Conservation (phyloP, 2,329 filamentous ascomycete genomes). For the Cordyceps cateniannulata region DNA sequence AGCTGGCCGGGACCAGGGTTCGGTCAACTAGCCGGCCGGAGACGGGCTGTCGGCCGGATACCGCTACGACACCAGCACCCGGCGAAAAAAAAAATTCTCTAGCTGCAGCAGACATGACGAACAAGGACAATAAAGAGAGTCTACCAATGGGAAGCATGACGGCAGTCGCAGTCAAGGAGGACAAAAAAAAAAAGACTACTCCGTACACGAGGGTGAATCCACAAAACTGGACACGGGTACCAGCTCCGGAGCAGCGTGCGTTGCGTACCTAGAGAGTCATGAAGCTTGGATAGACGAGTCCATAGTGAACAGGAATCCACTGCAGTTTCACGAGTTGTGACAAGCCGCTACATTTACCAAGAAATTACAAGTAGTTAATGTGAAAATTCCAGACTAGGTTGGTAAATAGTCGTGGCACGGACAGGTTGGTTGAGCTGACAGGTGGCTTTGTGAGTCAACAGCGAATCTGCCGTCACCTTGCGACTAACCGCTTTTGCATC, state of each 20-base stretch:
- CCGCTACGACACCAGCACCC: too few relatives aligned
- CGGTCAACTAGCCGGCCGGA: too few relatives aligned
- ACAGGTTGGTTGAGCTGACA: neutral
- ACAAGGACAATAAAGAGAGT: neutral
- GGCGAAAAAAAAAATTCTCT: too few relatives aligned
- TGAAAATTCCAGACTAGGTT: neutral
- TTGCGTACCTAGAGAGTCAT: neutral
- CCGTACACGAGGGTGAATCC: neutral
- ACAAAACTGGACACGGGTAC: slow-evolving; percentile 12
- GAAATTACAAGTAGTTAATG: neutral
- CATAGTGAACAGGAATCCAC: neutral
- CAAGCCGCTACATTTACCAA: neutral
- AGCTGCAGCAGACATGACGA: too few relatives aligned
- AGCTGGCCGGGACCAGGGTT: too few relatives aligned
- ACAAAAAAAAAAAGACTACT: neutral
- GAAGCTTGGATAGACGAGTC: neutral
- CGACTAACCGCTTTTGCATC: neutral
- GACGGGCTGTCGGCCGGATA: too few relatives aligned
- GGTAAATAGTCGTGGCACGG: neutral
- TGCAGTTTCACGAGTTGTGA: neutral
- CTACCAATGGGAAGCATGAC: too few relatives aligned
- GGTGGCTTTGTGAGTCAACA: neutral
- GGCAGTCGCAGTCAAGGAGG: too few relatives aligned
- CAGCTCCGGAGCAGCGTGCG: neutral
- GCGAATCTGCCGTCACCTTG: neutral